Evolutionary conservation across 2,329 filamentous ascomycete genomes (phyloP), one percentile per base, ranked within the genome.

Genomic region (Fusarium longipes): DNA sequence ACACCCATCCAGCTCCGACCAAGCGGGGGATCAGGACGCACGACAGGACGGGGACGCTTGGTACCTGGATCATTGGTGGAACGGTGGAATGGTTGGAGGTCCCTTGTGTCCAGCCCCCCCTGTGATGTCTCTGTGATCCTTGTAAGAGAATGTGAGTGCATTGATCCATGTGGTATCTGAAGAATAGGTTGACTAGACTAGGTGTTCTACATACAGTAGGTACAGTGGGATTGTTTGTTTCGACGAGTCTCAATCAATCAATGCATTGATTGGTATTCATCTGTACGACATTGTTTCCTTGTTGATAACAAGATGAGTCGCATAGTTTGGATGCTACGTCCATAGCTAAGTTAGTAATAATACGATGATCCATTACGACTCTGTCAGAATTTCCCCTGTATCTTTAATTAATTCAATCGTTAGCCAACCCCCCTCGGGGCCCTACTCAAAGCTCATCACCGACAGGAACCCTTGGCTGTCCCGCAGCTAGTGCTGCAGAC

Each of bases 51-150:
- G 18, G n/a, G 43, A 66, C 40, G 55, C 52, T 62, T 54, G 55
- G 70, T 68, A 68, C 67, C 65, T 66, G 61, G 56, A 45, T 43
- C 38, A 66, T 68, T 69, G 65, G 70, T 71, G 67, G 70, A 53
- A 44, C 60, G 52, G 55, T 50, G 48, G 62, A 62, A 48, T 57
- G 59, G 67, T 64, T 43, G 58, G 54, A 71, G 65, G 70, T 70
- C 62, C 61, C 61, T 65, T 38, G 38, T 42, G 40, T 56, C 52
- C 52, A 49, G 12, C 35, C 51, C 39, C 39, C 38, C 56, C 55
- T 45, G 25, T 17, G 22, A 20, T 55, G 30, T 30, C 24, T 39
- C 18, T n/a, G 15, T 61, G 45, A 57, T 49, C 39, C 40, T 43
- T 12, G 40, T 27, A 18, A 18, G 20, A 48, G 20, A 24, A 17